phyloP scores from a whole-genome alignment of 768 basidiomycete species.

The Lyophyllum atratum region DNA sequence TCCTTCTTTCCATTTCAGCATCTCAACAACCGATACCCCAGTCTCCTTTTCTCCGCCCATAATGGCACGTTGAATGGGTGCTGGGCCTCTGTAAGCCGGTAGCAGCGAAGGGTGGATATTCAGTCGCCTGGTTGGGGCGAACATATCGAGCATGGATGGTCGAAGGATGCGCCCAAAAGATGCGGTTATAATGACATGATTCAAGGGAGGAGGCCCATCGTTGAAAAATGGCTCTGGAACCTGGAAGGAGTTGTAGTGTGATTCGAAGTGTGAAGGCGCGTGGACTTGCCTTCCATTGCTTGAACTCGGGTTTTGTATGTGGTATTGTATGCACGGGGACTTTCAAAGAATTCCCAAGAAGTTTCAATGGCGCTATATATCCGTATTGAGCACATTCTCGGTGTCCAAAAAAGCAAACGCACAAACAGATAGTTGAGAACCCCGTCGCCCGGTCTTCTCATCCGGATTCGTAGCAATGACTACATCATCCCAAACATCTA shows the following conservation, averaged over 20 bases:
- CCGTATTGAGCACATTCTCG: slow-evolving; percentile 6
- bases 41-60: slow-evolving; percentile 66
- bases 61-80: slow-evolving; percentile 85
- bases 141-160: slow-evolving; percentile 56
- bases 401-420: slow-evolving; percentile 20
- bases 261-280: not conserved
- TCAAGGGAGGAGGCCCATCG: slow-evolving; percentile 26
- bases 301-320: slow-evolving; percentile 57
- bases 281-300: slow-evolving; percentile 59
- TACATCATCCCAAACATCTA: slow-evolving; percentile 80
- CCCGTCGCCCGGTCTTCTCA: slow-evolving; percentile 60
- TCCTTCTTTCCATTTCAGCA: slow-evolving; percentile 66
- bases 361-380: slow-evolving; percentile 67
- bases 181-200: slow-evolving; percentile 78
- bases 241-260: slow-evolving; percentile 9
- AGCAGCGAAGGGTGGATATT: slow-evolving; percentile 92
- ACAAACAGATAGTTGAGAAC: slow-evolving; percentile 60
- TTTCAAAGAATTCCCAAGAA: slow-evolving; percentile 51
- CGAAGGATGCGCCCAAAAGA: slow-evolving; percentile 91
- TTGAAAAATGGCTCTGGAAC: slow-evolving; percentile 40
- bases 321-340: slow-evolving; percentile 68
- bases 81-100: slow-evolving; percentile 86
- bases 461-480: slow-evolving; percentile 75
- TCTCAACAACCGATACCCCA: slow-evolving; percentile 81
- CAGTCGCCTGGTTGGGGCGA: slow-evolving; percentile 58